Conservation (phyloP, 495 filamentous ascomycete genomes). For the Hyaloscypha bicolor region DNA sequence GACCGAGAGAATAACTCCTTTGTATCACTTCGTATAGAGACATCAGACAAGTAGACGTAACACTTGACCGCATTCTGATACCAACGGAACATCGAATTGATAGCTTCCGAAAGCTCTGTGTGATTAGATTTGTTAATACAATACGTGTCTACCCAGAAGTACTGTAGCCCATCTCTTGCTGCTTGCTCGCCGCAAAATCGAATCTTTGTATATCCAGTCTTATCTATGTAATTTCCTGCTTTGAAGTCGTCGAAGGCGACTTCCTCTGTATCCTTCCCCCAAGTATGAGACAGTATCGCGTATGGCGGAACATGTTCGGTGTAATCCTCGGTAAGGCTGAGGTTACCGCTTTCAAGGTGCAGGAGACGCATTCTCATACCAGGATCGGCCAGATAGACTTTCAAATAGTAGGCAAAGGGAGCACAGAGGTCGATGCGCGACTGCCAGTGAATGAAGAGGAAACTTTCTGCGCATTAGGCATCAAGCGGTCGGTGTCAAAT, state of each 20-base stretch:
- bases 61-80: slow-evolving; percentile 26
- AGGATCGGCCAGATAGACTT: slow-evolving; percentile 3
- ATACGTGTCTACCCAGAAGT: slow-evolving; percentile 48
- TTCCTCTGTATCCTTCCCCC: slow-evolving; percentile 33
- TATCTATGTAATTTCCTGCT: slow-evolving; percentile 1
- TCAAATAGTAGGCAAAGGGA: slow-evolving; percentile 5
- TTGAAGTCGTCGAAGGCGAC: slow-evolving; percentile 33
- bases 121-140: slow-evolving; percentile 37
- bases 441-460: slow-evolving; percentile 10
- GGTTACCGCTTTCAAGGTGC: slow-evolving; percentile 8
- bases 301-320: slow-evolving; percentile 24
- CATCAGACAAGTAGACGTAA: slow-evolving; percentile 25
- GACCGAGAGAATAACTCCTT: no score
- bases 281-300: slow-evolving; percentile 37
- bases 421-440: slow-evolving; percentile 1
- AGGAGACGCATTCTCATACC: slow-evolving; percentile 17
- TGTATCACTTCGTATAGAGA: slow-evolving; percentile 10
- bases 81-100: slow-evolving; percentile 42
- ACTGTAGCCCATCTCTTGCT: slow-evolving; percentile 25
- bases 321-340: slow-evolving; percentile 20
- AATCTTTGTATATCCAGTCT: slow-evolving; percentile 34
- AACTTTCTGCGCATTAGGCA: slow-evolving; percentile 8
- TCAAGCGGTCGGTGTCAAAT: slow-evolving; percentile 4
- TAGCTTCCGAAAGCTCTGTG: slow-evolving; percentile 40
- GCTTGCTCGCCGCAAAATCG: slow-evolving; percentile 32